Percentiles rank a stretch among this genome's conserved stretches.
phyloP scores from a whole-genome alignment of 176 grass and related monocot genomes.

The Carex cristatella region DNA sequence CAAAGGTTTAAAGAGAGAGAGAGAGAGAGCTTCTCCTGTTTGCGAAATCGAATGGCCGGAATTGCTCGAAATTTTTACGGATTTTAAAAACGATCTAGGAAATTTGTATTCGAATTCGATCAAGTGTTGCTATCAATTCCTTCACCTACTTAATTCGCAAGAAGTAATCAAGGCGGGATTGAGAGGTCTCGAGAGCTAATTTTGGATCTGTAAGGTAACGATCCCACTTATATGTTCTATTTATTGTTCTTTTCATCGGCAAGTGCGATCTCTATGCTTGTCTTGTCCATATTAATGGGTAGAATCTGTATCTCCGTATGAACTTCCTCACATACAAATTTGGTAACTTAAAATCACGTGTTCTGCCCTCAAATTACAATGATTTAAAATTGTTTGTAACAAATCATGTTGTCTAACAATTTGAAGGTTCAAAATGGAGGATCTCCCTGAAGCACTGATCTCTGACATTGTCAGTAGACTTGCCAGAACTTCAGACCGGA shows the following conservation, averaged over 20 bases:
- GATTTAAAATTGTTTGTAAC: not conserved
- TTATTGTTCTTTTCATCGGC: not conserved
- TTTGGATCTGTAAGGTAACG: not conserved
- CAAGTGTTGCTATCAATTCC: not conserved
- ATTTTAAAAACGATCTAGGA: not conserved
- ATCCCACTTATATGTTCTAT: not conserved
- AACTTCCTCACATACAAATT: not conserved
- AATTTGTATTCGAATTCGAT: not conserved
- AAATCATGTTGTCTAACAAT: not conserved
- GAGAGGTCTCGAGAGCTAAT: not conserved
- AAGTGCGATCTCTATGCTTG: not conserved
- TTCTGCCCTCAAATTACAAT: not conserved
- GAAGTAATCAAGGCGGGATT: not conserved
- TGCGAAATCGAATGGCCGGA: not conserved
- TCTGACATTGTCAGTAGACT: conserved; percentile 51
- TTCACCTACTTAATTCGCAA: not conserved
- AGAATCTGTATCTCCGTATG: not conserved
- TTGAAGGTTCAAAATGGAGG: conserved; percentile 36
- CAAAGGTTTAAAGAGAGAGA: not conserved
- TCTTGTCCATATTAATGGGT: not conserved
- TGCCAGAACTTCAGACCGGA: conserved; percentile 35
- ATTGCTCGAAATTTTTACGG: not conserved
- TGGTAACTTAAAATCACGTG: not conserved
- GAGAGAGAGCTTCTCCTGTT: not conserved
- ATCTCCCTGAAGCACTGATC: conserved; percentile 51